phyloP scores from a whole-genome alignment of 345 rosid genomes.

The Trapa bicornis region DNA sequence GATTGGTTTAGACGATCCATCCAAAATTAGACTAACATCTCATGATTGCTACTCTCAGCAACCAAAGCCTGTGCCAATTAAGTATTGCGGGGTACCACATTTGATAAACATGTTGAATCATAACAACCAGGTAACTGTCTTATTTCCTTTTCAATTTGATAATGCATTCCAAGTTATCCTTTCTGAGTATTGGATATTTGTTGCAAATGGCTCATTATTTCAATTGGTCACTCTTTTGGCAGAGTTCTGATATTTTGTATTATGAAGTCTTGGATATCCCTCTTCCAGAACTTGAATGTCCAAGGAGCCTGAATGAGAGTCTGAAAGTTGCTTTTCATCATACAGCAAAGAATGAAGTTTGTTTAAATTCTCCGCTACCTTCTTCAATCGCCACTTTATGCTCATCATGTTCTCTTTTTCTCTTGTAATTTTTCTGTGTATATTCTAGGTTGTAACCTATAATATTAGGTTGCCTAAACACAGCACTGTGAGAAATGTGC shows the following conservation, averaged over 20 bases:
- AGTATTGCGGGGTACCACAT: conserved; percentile 78
- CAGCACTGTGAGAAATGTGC: conserved; percentile 87
- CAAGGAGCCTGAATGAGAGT: conserved; percentile 79
- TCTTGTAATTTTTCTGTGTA: not conserved
- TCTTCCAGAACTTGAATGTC: conserved; percentile 89
- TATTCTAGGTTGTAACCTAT: conserved; percentile 53
- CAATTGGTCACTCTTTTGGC: conserved; percentile 18
- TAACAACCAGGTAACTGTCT: conserved; percentile 64
- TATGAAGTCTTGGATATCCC: conserved; percentile 98
- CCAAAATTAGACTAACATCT: conserved; percentile 86
- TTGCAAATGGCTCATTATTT: not conserved
- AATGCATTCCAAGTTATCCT: not conserved
- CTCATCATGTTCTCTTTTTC: not conserved
- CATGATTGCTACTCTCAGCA: conserved; percentile 98
- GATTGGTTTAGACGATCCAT: conserved; percentile 81
- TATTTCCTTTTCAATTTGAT: not conserved
- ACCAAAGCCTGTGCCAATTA: conserved; percentile 90
- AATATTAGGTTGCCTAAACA: conserved; percentile 91
- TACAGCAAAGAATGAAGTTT: conserved; percentile 74
- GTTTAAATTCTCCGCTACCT: conserved; percentile 9
- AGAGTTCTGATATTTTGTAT: conserved; percentile 88
- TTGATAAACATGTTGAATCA: conserved; percentile 86
- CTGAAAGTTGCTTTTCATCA: conserved; percentile 86
- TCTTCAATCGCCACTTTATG: not conserved
- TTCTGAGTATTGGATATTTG: not conserved